Base-by-base conservation (phyloP, 176 grass and related monocot genomes). In the Phoenix dactylifera region DNA sequence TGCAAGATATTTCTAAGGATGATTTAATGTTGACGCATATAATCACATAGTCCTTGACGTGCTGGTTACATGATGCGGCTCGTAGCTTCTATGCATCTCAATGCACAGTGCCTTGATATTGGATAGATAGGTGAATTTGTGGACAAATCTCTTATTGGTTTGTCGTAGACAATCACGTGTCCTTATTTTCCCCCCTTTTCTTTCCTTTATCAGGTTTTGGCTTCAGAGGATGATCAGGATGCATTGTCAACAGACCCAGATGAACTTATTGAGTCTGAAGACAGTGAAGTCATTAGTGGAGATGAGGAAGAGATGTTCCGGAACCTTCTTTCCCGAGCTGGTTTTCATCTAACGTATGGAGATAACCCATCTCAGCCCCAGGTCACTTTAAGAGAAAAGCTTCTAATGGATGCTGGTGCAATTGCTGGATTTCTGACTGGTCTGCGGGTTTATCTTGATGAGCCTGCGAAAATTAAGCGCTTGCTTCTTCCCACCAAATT, bases 141-240 rank as follows among this genome's bases (percentile, higher is more conserved):
- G 35, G 35, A 44, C 1, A 44, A 44, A 44, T 44, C 35, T 44
- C 35, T 44, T 32, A 16, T 68, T 35, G 22, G 17, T 2, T 18
- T 10, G 12, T 18, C 3, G 26, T 44, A 14, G 9, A 9, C 10
- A 44, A 3, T 7, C 12, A 10, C 35, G n/a, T 24, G 23, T 29
- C 4, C 6, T 29, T 7, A 62, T 39, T 51, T 62, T n/a, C 7
- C 25, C 61, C n/a, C 14, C 24, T 52, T 50, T 76, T 62, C 7
- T 44, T 18, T 28, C 20, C 20, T 77, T 49, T 82, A 28, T 50
- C 62, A 96, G 92, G 93, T 91, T 56, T 88, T 85, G 50, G 87
- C 93, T 67, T 92, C 87, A 70, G 93, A 97, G 65, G 79, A 97
- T 64, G 93, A 97, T 55, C 82, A 80, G 65, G 93, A 88, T 77